phyloP scores from a whole-genome alignment of 768 basidiomycete genomes.

The Pleurotus tuoliensis region DNA sequence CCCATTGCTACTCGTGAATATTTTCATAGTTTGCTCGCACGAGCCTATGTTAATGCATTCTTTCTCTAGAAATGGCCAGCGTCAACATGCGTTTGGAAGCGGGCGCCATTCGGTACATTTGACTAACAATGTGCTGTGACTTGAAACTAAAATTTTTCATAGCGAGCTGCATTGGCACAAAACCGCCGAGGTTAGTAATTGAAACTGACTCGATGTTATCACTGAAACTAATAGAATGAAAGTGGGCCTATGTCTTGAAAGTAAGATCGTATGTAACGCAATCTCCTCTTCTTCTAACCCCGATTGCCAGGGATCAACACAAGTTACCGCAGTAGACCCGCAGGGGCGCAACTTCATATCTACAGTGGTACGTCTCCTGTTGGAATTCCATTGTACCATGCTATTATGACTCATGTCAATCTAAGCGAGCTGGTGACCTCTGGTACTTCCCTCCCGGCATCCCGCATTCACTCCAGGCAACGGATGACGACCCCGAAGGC shows the following conservation, averaged over 20 bases:
- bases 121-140: not conserved
- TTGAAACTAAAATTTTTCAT: constrained; percentile 11
- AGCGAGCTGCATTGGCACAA: constrained; percentile 57
- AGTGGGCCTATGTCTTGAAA: constrained; percentile 55
- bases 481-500: constrained; percentile 39
- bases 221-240: constrained; percentile 8
- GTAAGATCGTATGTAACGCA: constrained; percentile 14
- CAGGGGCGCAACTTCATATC: constrained; percentile 46
- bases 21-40: constrained; percentile 9
- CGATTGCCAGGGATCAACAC: constrained; percentile 36
- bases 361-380: constrained; percentile 37
- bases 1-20: constrained; percentile 45
- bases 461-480: constrained; percentile 56
- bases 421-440: constrained; percentile 33
- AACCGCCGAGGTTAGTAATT: constrained; percentile 35
- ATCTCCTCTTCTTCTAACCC: not conserved
- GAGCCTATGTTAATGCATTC: not conserved
- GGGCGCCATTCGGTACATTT: constrained; percentile 42
- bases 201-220: not conserved
- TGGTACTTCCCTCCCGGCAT: constrained; percentile 60
- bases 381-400: too few relatives aligned
- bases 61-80: constrained; percentile 32
- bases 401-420: not conserved
- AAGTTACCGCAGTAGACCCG: constrained; percentile 44
- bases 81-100: constrained; percentile 53